Percentiles rank a stretch among this genome's conserved stretches.
phyloP scores from a whole-genome alignment of 345 rosid species.

The Eucalyptus tenuipes region DNA sequence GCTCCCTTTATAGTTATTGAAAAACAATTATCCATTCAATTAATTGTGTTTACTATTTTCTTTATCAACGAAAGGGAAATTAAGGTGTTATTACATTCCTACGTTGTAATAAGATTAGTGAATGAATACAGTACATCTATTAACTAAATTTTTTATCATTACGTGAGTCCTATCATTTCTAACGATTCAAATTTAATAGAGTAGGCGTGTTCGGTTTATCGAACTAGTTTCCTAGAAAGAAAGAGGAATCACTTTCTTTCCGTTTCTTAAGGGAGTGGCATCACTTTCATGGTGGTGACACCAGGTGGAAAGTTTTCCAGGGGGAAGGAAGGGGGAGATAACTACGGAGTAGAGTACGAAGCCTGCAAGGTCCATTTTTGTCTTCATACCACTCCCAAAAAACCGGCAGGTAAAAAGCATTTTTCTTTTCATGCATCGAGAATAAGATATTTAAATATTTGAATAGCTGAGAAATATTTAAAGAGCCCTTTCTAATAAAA shows the following conservation, averaged over 20 bases:
- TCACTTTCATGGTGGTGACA: neutral
- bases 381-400: neutral
- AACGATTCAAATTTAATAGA: neutral
- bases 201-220: neutral
- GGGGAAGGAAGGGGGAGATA: neutral
- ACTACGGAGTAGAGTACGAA: neutral
- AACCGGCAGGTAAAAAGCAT: neutral
- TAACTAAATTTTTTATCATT: neutral
- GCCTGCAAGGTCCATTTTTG: neutral
- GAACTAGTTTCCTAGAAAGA: neutral
- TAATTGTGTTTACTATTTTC: neutral
- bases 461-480: neutral
- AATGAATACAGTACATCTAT: neutral
- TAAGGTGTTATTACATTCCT: fast-evolving
- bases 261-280: neutral
- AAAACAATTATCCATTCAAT: too few relatives aligned
- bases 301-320: neutral
- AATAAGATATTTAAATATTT: neutral
- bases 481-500: neutral
- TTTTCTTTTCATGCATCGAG: neutral
- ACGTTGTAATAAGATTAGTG: neutral
- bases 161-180: neutral
- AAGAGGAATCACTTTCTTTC: neutral
- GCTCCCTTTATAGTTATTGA: neutral
- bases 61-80: neutral